Evolutionary conservation across 225 moss, liverwort and hornwort genomes (phyloP), one percentile per base, ranked within the genome.

Genomic region (Sphagnum contortum): DNA sequence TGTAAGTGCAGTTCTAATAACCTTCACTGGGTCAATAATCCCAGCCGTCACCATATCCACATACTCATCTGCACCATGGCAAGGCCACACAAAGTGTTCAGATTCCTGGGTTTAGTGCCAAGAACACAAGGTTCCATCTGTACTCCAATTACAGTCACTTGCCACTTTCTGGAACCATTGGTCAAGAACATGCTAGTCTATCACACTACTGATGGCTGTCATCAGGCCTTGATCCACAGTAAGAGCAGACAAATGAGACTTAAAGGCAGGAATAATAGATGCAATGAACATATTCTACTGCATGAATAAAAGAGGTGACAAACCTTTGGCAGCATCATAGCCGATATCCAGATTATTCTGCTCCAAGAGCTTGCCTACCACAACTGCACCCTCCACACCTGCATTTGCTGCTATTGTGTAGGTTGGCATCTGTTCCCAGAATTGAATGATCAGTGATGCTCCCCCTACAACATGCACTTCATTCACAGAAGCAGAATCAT

Each of bases 351-450:
- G 66, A 56, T 81, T 94, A 46, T 76, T 69, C 47, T 94, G 89
- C 76, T 94, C 94, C 64, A 94, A 76, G 62, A 94, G 83, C 76
- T 94, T 94, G 62, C 91, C 91, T 47, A 89, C 79, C 12, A 91
- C 83, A 50, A 94, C 91, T 47, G 91, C 89, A 63, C 89, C 94
- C 71, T 94, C 94, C 60, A 78, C 78, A 66, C 94, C 89, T 49
- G 87, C 94, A 66, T 94, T 94, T 0, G 84, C 83, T 7, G 89
- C 94, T 67, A 94, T 94, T 51, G 91, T 91, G 69, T 89, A 91
- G 55, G 91, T 82, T 71, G 91, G 94, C 87, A 86, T 91, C 87
- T 94, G 84, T 57, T 44, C 45, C 66, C 61, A 48, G 0, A 55
- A 55, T 13, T n/a, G n/a, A n/a, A n/a, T n/a, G n/a, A n/a, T n/a